Percentiles rank a stretch among this genome's conserved stretches.
phyloP scores from a whole-genome alignment of 164 flowering plant genomes.

The Nymphaea colorata region DNA sequence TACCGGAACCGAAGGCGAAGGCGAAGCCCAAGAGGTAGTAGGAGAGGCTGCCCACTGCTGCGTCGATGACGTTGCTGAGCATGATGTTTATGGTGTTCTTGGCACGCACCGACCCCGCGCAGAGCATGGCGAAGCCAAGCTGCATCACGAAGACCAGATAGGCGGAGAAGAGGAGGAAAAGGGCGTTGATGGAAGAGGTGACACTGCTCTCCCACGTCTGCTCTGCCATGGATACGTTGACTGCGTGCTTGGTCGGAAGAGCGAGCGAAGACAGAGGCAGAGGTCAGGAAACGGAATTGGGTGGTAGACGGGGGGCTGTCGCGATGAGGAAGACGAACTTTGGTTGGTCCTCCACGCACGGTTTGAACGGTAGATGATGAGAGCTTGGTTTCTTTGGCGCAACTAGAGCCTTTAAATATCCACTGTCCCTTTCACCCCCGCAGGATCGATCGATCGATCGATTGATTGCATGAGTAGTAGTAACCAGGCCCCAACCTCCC shows the following conservation, averaged over 20 bases:
- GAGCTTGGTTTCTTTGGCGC: too few relatives aligned
- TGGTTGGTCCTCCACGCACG: background rate
- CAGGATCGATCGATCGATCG: too few relatives aligned
- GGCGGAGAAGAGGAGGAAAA: conserved; percentile 49
- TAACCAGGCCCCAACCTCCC: too few relatives aligned
- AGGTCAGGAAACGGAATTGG: background rate
- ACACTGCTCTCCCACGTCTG: conserved; percentile 29
- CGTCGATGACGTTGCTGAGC: conserved; percentile 71
- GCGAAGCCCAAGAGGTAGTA: conserved; percentile 73
- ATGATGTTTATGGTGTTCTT: conserved; percentile 70
- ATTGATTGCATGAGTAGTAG: too few relatives aligned
- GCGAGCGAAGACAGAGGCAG: conserved; percentile 4
- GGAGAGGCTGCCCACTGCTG: conserved; percentile 55
- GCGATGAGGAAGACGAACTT: background rate
- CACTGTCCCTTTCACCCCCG: too few relatives aligned
- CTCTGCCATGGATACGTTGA: too few relatives aligned
- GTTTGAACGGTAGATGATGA: conserved; percentile 11
- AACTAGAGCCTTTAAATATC: too few relatives aligned
- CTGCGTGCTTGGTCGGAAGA: background rate
- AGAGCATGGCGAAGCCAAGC: conserved; percentile 78
- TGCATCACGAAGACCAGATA: conserved; percentile 67
- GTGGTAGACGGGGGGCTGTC: too few relatives aligned
- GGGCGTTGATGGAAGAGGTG: conserved; percentile 32
- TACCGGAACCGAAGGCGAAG: conserved; percentile 38
- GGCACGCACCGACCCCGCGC: conserved; percentile 69